Evolutionary conservation across 495 filamentous ascomycete genomes (phyloP).

Genomic region (Aspergillus mulundensis): DNA sequence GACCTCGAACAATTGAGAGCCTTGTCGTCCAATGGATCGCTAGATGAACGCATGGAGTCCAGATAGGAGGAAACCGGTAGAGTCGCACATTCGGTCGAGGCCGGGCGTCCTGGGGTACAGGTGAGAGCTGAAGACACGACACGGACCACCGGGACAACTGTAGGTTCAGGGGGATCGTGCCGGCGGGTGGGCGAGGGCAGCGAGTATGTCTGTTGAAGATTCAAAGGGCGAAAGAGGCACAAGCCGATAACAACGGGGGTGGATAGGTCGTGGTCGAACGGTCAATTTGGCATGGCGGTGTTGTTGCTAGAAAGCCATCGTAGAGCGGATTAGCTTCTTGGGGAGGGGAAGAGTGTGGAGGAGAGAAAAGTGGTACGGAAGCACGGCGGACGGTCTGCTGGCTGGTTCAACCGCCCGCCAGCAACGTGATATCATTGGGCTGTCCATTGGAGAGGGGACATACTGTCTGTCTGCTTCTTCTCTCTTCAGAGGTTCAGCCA

Average conservation of each 20-base stretch:
- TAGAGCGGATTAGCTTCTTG: conserved; percentile 17
- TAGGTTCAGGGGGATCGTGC: conserved; percentile 13
- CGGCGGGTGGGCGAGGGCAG: conserved; percentile 20
- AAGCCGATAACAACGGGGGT: conserved; percentile 6
- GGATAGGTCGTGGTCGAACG: conserved; percentile 18
- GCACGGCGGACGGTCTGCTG: conserved; percentile 4
- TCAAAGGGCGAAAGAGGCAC: conserved; percentile 8
- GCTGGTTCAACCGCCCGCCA: conserved; percentile 18
- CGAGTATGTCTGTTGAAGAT: conserved; percentile 9
- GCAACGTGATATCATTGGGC: conserved; percentile 18
- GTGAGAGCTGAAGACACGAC: conserved; percentile 24
- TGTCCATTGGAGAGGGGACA: neutral
- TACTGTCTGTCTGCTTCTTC: neutral
- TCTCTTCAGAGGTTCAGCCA: neutral
- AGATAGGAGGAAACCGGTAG: conserved; percentile 19
- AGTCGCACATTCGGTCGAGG: conserved; percentile 37
- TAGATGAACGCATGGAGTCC: conserved; percentile 48
- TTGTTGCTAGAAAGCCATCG: conserved; percentile 16
- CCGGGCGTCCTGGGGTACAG: conserved; percentile 26
- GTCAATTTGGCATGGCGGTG: conserved; percentile 18
- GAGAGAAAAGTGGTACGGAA: conserved; percentile 15
- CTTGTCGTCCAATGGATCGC: conserved; percentile 33
- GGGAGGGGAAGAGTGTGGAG: conserved; percentile 11
- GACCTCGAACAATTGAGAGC: conserved; percentile 35
- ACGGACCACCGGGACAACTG: conserved; percentile 14